Evolutionary conservation across 2,329 filamentous ascomycete species (phyloP).

Genomic region (Paracoccidioides lutzii): DNA sequence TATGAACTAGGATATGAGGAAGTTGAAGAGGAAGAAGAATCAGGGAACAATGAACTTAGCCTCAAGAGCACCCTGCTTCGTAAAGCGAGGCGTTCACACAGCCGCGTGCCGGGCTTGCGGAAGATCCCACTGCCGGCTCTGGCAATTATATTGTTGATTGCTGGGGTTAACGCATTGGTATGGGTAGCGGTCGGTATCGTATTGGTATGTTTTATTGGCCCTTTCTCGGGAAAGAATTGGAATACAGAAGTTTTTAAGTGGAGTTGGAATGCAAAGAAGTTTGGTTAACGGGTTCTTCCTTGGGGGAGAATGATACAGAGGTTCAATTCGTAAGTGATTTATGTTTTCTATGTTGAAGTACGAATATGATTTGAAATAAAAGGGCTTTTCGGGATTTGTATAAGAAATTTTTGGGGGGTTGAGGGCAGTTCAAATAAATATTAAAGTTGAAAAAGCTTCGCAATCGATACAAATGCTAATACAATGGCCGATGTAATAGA

Average conservation of each 20-base stretch:
- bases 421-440: background rate
- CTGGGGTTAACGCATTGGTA: slow-evolving; percentile 42
- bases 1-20: background rate
- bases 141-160: slow-evolving; percentile 43
- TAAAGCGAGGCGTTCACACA: slow-evolving; percentile 36
- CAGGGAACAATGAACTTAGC: slow-evolving; percentile 3
- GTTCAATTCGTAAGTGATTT: slow-evolving; percentile 25
- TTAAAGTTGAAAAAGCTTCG: background rate
- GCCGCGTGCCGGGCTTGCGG: slow-evolving; percentile 41
- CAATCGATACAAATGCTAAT: background rate
- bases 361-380: background rate
- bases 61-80: slow-evolving; percentile 19
- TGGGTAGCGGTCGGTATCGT: slow-evolving; percentile 48
- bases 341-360: background rate
- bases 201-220: slow-evolving; percentile 29
- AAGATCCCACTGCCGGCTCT: slow-evolving; percentile 45
- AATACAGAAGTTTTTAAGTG: background rate
- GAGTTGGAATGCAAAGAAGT: background rate
- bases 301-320: slow-evolving; percentile 12
- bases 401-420: background rate
- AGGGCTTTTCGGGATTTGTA: background rate
- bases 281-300: background rate
- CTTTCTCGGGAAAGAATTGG: background rate
- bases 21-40: background rate
- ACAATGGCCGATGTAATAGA: slow-evolving; percentile 19